Conservation (phyloP, 176 grass and related monocot genomes). For the Carex littledalei region DNA sequence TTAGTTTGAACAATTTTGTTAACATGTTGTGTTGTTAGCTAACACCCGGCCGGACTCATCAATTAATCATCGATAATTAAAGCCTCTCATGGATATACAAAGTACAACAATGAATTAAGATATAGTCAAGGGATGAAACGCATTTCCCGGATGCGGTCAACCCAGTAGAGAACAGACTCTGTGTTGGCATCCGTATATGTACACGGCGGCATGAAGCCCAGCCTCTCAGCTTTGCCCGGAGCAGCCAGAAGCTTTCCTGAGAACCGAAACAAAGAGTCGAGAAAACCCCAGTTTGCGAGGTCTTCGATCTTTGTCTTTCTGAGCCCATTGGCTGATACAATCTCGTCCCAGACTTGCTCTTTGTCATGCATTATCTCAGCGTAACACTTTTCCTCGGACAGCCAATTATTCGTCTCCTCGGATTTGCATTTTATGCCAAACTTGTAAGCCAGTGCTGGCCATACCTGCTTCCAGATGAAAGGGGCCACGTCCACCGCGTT, state of each 20-base stretch:
- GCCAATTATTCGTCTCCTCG: not conserved
- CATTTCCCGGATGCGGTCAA: slow-evolving; percentile 28
- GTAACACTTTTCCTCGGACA: slow-evolving; percentile 20
- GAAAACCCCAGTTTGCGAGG: slow-evolving; percentile 27
- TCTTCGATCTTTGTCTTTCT: slow-evolving; percentile 16
- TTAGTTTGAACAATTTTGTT: not conserved
- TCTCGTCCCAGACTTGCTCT: slow-evolving; percentile 26
- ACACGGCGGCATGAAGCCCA: slow-evolving; percentile 5
- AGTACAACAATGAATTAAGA: not conserved
- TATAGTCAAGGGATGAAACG: slow-evolving; percentile 24
- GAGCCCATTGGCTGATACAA: slow-evolving; percentile 18
- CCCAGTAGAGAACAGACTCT: slow-evolving; percentile 23
- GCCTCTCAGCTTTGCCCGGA: slow-evolving; percentile 20
- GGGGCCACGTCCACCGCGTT: slow-evolving; percentile 6
- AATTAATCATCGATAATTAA: not conserved
- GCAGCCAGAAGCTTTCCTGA: slow-evolving; percentile 11
- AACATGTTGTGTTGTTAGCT: not conserved
- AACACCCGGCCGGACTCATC: not conserved
- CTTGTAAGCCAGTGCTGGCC: slow-evolving; percentile 30
- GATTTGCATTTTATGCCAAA: not conserved
- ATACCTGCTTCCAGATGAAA: slow-evolving; percentile 38
- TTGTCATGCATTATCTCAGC: slow-evolving; percentile 20
- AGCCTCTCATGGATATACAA: not conserved
- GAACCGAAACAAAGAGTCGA: slow-evolving; percentile 26
- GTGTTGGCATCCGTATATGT: not conserved